Base-by-base conservation (phyloP, 192 early-diverging fungal species). In the Rhizophagus clarus region DNA sequence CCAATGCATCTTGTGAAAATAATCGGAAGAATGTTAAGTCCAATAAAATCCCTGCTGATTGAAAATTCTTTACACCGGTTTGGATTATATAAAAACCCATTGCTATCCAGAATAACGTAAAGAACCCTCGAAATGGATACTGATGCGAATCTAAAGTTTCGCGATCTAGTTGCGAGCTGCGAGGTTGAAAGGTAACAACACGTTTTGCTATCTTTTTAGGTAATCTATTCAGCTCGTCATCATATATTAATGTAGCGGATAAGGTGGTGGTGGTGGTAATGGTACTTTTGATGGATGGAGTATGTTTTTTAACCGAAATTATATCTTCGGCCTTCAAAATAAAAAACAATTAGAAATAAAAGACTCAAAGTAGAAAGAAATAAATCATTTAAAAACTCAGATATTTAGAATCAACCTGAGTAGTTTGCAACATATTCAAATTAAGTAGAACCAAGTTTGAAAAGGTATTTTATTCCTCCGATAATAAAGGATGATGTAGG, bases 31-130 rank as follows among this genome's bases (percentile, higher is more conserved):
- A 84, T 22, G 84, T 84, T 29, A 91, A 79, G 62, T 82, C 83
- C 2, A 84, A 68, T 61, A 80, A 32, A 28, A 83, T 86, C 64
- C 94, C 94, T 74, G 85, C 87, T 34, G 77, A 79, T 76, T 86
- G 84, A 80, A 83, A 89, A 79, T 90, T 90, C 17, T 87, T 76
- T n/a, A 88, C 85, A 31, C 92, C 80, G 1, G 89, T 90, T 47
- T 88, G 87, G 31, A 93, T 62, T n/a, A 90, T 85, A 76, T 93
- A 94, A 64, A 88, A 88, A 14, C 85, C 89, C 90, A 97, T 94
- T 29, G 87, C 87, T 61, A 94, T 89, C 94, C 95, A 96, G 80
- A 96, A 97, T 24, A 96, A 84, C 1, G 90, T 92, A 82, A 93
- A 93, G 82, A 95, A 95, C 24, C 94, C 94, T 40, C 93, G 89